Conservation (phyloP, 164 flowering plant species). For the Amborella trichopoda region DNA sequence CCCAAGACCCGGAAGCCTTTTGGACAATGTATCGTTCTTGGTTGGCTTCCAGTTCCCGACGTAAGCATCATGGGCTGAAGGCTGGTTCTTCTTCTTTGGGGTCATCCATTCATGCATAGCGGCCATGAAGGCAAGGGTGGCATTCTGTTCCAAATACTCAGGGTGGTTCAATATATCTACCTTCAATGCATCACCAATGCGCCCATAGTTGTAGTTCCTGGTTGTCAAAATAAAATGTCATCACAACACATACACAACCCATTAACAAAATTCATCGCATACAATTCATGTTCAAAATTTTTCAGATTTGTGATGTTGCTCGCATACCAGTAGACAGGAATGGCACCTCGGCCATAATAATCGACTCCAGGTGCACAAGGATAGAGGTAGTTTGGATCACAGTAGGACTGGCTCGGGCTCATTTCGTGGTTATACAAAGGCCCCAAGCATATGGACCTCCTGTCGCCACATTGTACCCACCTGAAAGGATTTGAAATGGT, state of each 20-base stretch:
- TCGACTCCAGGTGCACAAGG: conserved; percentile 90
- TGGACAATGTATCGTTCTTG: conserved; percentile 70
- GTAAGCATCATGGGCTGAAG: conserved; percentile 67
- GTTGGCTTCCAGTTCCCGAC: conserved; percentile 89
- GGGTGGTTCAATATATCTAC: conserved; percentile 64
- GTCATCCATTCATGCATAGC: conserved; percentile 80
- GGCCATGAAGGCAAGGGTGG: conserved; percentile 72
- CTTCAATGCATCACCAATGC: conserved; percentile 46
- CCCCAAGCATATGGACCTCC: conserved; percentile 94
- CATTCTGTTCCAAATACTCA: conserved; percentile 78
- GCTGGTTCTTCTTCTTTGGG: conserved; percentile 50
- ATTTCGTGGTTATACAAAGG: conserved; percentile 74
- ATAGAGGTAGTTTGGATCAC: conserved; percentile 47
- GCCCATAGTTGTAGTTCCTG: conserved; percentile 84
- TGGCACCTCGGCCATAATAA: conserved; percentile 90
- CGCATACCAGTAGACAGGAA: conserved; percentile 78
- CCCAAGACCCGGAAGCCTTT: conserved; percentile 70
- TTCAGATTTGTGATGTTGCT: neutral
- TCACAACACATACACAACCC: no score
- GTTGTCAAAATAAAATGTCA: neutral
- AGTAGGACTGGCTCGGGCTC: conserved; percentile 74
- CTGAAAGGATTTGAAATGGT: no score
- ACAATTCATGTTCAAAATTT: no score
- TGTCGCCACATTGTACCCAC: conserved; percentile 84
- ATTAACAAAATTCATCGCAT: no score